These are phyloP conservation scores for Tricholoma furcatifolium DNA, from an alignment of 768 basidiomycete species.

Conservation along the genomic window DNA sequence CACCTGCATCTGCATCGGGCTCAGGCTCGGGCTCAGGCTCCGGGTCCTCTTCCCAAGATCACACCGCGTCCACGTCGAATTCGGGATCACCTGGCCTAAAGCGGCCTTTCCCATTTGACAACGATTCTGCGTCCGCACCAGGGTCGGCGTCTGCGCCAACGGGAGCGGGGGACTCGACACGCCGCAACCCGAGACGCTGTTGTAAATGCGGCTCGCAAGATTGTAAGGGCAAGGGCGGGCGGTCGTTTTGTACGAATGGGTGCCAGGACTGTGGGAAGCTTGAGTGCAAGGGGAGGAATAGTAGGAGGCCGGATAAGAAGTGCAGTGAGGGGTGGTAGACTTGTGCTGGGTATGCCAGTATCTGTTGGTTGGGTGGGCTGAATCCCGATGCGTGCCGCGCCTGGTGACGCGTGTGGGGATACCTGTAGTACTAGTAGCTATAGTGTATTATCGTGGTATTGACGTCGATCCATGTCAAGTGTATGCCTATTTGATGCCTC, in stretches of 20 bases:
- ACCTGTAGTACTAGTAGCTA: too few relatives aligned
- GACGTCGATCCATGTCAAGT: too few relatives aligned
- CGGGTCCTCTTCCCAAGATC: not conserved
- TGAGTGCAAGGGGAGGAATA: conserved; percentile 77
- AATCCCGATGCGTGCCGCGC: too few relatives aligned
- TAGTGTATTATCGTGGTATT: too few relatives aligned
- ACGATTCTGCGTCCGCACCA: conserved; percentile 6
- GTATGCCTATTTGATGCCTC: too few relatives aligned
- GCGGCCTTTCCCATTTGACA: conserved; percentile 22
- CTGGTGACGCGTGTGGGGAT: too few relatives aligned
- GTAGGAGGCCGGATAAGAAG: conserved; percentile 71
- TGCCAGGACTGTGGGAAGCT: conserved; percentile 85
- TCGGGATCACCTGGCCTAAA: conserved; percentile 9
- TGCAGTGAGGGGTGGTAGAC: conserved; percentile 59
- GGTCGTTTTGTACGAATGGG: conserved; percentile 67
- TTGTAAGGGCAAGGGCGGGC: conserved; percentile 82
- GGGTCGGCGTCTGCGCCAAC: conserved; percentile 1
- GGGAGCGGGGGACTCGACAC: conserved; percentile 33
- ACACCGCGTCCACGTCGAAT: not conserved
- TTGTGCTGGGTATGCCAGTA: too few relatives aligned
- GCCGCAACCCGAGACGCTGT: conserved; percentile 72
- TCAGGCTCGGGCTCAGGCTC: not conserved
- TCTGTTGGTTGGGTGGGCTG: too few relatives aligned
- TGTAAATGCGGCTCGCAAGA: conserved; percentile 81
- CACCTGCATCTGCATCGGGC: not conserved